Evolutionary conservation across 192 early-diverging fungal species (phyloP), one percentile per base, ranked within the genome.

Genomic region (Phycomyces blakesleeanus): DNA sequence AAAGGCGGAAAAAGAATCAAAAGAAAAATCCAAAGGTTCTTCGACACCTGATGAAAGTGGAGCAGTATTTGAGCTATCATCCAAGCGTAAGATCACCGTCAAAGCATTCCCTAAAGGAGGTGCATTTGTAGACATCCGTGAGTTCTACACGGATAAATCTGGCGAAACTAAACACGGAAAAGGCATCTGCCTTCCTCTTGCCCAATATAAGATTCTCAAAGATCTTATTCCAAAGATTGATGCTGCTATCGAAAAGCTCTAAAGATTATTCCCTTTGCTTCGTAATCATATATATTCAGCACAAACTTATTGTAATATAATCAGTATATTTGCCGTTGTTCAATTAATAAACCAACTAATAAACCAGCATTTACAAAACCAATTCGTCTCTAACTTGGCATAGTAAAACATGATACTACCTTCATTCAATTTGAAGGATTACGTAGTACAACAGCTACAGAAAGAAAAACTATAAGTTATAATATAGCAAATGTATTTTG

Each of bases 91-190:
- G 29, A 27, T 69, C 18, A 69, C 68, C 14, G 42, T 69, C 1
- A 47, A 44, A 14, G 38, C 61, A 27, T 69, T 69, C 25, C n/a
- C 55, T 10, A 52, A 44, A n/a, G 68, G 68, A 2, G 68, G 57
- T 3, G 41, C 55, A 6, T 40, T 54, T 15, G 44, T 69, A 10
- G 61, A 69, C 57, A 57, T 69, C 6, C 54, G 68, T 7, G 68
- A 69, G 26, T 44, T 56, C 1, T 65, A 65, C 51, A 63, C 47
- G 29, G 59, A 68, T 37, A 52, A 29, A 0, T 27, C 55, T 5
- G 61, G 61, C n/a, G 68, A 69, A 47, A 41, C 24, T n/a, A 37
- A 42, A 24, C 56, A 44, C 24, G 68, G 68, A 18, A 69, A 69
- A 58, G 55, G 67, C 22, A 61, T 69, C 3, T 63, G 56, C 12